Evolutionary conservation across 768 basidiomycete species (phyloP), one percentile per base, ranked within the genome.

Genomic region (Zangia roseola): DNA sequence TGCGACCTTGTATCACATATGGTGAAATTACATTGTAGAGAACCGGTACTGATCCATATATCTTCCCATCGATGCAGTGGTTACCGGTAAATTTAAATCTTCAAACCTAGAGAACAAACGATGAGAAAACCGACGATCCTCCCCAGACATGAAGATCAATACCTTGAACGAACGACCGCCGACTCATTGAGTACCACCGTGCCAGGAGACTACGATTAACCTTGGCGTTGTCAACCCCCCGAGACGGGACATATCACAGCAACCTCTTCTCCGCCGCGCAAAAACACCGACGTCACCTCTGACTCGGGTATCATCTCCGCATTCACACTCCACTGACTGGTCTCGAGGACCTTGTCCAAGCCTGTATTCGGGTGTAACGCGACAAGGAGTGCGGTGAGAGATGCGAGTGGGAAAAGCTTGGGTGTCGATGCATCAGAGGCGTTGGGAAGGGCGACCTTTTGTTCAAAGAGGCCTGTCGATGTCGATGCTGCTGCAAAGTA

Each of bases 231-330:
- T 31, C 34, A 90, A 26, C 89, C 89, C 5, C 91, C 90, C 44
- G 86, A 88, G 0, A 91, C 88, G 9, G 87, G 89, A 55, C 85
- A 86, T 36, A 92, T 91, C 21, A 91, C 75, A 13, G 83, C 88
- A 8, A 91, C 79, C 58, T 88, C 84, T 64, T 91, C 88, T 19
- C 87, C 88, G 10, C 86, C 86, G 38, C 66, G 74, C 39, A 92
- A 64, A 12, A 70, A 49, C 17, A 79, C 68, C 1, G 53, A 55
- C 13, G 5, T 24, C 10, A 59, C 51, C n/a, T 71, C 69, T 3
- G 76, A 75, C 51, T 83, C 74, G 12, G 84, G 80, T 2, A 89
- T 76, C 86, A 91, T 91, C 68, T 88, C 87, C 44, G 77, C 84
- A 58, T 91, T 72, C 12, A 91, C 86, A 58, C 88, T 88, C 88